Base-by-base conservation (phyloP, 2,329 filamentous ascomycete species). In the Talaromyces albobiverticillius region DNA sequence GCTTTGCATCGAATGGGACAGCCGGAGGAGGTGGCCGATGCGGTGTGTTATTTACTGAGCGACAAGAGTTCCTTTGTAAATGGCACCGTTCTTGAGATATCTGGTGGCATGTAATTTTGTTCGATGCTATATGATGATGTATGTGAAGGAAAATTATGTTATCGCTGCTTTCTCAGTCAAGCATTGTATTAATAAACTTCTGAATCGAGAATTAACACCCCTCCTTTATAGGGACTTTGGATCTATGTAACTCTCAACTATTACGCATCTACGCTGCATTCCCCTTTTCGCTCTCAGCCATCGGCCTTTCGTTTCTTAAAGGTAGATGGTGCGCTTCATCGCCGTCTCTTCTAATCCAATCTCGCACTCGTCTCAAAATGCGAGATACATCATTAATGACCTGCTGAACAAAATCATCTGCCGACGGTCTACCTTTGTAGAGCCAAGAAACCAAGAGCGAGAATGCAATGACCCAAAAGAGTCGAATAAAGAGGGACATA, bases 291-390 rank as follows among this genome's bases (percentile, higher is more conserved):
- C 11, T 10, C 16, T 13, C 18, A 2, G 11, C 13, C 7, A n/a
- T 2, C 7, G 16, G 7, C 23, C 36, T n/a, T 23, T 32, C 47
- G 7, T 42, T 3, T 3, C 11, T 31, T 13, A 32, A n/a, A n/a
- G 42, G 5, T n/a, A 32, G 36, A 5, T n/a, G n/a, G n/a, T 54
- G 45, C 31, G 49, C 51, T 20, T 43, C 51, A 36, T 54, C 51
- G n/a, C 34, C 32, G 4, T 25, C 40, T 11, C 38, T 20, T 18
- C 32, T 49, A 20, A 31, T 29, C 46, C 45, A 36, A 16, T 22
- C 13, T 32, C 26, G 20, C 29, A 25, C 34, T 7, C 5, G 31
- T 5, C 23, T n/a, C 26, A n/a, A 46, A n/a, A 26, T 5, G 14
- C 16, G n/a, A 13, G 20, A 18, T 36, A 42, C 16, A 40, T 45